Conservation (phyloP, 257 asterid species). For the Salvia hispanica region DNA sequence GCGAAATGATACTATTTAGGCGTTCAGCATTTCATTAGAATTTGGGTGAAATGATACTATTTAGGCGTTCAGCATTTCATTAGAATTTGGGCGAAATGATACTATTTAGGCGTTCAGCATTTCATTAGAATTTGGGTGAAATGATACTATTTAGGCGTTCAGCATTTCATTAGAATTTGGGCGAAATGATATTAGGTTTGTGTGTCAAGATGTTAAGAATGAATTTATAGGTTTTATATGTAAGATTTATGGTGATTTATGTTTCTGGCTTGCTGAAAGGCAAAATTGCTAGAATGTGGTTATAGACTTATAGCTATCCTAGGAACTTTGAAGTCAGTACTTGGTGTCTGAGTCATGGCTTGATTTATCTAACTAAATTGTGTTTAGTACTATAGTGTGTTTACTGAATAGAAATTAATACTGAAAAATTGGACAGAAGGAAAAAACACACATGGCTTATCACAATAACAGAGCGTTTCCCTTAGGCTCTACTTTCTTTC, state of each 20-base stretch:
- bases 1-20: not conserved
- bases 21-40: not conserved
- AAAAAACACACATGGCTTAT: not conserved
- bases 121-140: too few species aligned
- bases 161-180: not conserved
- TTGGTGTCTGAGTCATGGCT: not conserved
- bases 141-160: conserved; percentile 5
- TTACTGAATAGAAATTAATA: not conserved
- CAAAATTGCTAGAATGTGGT: not conserved
- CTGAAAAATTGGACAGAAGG: not conserved
- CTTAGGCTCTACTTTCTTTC: conserved; percentile 13
- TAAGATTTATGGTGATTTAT: not conserved
- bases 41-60: not conserved
- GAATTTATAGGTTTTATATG: not conserved
- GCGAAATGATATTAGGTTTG: not conserved
- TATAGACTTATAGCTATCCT: not conserved
- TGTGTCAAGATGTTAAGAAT: not conserved
- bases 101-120: too few species aligned
- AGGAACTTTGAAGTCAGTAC: not conserved
- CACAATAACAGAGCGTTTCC: not conserved
- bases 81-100: not conserved
- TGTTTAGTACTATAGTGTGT: not conserved
- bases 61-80: too few species aligned
- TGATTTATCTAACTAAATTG: not conserved
- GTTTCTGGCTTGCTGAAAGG: not conserved